Percentiles rank a stretch among this genome's conserved stretches.
These are phyloP conservation scores for Lentinula aciculospora DNA, from an alignment of 768 basidiomycete species.

Conservation along the genomic window DNA sequence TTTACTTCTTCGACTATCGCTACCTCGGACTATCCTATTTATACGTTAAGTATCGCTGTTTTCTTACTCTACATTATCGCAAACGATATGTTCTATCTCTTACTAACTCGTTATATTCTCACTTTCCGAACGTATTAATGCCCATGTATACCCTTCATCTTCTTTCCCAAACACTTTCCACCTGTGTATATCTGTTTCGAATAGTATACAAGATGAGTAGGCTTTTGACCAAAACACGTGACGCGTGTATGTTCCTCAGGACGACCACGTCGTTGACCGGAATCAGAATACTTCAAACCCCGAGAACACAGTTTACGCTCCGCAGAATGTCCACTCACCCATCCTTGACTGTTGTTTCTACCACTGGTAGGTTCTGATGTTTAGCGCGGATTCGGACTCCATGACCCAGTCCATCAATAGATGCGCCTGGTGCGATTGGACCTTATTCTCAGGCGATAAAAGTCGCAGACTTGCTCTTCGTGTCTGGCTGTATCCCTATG, in stretches of 20 bases:
- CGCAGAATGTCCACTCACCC: conserved; percentile 25
- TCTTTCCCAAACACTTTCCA: no score
- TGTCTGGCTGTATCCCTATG: conserved; percentile 85
- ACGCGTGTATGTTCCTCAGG: background rate
- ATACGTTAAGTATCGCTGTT: background rate
- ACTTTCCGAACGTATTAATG: background rate
- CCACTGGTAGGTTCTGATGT: conserved; percentile 26
- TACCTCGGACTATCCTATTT: background rate
- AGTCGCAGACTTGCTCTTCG: conserved; percentile 78
- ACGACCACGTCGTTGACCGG: background rate
- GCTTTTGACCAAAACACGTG: no score
- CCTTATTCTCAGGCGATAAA: conserved; percentile 90
- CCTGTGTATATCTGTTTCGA: no score
- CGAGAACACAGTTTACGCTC: background rate
- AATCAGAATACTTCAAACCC: background rate
- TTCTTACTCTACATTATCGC: background rate
- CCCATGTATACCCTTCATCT: background rate
- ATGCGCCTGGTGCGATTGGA: conserved; percentile 74
- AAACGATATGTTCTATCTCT: background rate
- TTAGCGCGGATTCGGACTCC: background rate
- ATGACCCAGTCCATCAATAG: conserved; percentile 28
- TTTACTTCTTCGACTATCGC: conserved; percentile 26
- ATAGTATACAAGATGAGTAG: no score
- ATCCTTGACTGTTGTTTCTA: conserved; percentile 35
- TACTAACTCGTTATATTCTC: background rate